Base-by-base conservation (phyloP, 352 stramenopile genomes). In the Globisporangium viniferum region DNA sequence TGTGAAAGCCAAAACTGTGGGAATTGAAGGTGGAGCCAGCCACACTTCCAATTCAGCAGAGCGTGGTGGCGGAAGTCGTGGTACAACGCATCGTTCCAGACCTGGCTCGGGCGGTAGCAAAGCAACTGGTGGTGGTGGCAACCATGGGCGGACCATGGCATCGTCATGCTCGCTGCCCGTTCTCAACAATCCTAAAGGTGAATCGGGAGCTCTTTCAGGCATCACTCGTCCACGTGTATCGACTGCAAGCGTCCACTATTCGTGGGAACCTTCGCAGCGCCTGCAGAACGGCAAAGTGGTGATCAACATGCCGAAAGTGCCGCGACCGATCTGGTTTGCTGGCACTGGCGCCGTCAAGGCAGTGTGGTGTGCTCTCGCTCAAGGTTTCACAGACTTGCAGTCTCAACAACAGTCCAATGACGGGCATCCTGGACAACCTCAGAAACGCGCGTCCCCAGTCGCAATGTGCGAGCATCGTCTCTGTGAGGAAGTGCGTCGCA, bases 251-350 rank as follows among this genome's bases (percentile, higher is more conserved):
- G 78, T 91, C n/a, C 74, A 84, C 9, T 90, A 83, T 69, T 91
- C 80, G 8, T 92, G 84, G 78, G 80, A 90, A 54, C 84, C 79
- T 18, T 91, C 79, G 1, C 86, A 91, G 41, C 73, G 73, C 15
- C 74, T 81, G 5, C 49, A 77, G 12, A 73, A 91, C 54, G 84
- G 84, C 9, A 89, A 86, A 51, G 85, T 91, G 4, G 70, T 92
- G 27, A 73, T 97, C n/a, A 90, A 90, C 60, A 83, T 95, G 75
- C 90, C 90, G 2, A 89, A 84, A 49, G 74, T 92, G 15, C 88
- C 90, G 6, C 76, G 75, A 54, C 89, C 86, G 9, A 92, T 97
- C 49, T 97, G 90, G 90, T 95, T 94, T 68, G 77, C 80, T 20
- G 89, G 89, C 2, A 94, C 85, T 4, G 89, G 90, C 2, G 79